Base-by-base conservation (phyloP, 2,329 filamentous ascomycete species). In the Monilinia vaccinii-corymbosi region DNA sequence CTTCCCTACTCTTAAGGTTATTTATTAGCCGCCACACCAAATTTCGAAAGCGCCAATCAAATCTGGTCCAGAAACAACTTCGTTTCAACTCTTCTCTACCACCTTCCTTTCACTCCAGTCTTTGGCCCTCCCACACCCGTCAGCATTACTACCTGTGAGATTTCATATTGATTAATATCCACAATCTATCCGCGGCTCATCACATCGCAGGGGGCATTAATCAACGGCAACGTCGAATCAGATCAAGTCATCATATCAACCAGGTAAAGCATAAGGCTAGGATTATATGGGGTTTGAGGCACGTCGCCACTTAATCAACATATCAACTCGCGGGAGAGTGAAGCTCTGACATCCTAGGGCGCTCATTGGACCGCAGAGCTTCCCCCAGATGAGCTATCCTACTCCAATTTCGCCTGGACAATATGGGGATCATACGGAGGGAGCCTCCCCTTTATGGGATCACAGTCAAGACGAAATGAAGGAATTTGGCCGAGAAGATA, bases 11-110 rank as follows among this genome's bases (percentile, higher is more conserved):
- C 21, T 49, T n/a, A n/a, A 31, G 50, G 42, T 42, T 42, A 53
- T 42, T 42, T n/a, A 53, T 44, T n/a, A 55, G 25, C 38, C 51
- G 51, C 51, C 56, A 52, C 47, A 51, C 52, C 34, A 45, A 52
- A 44, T 58, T 9, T 52, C 56, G 47, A 47, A 34, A n/a, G 28
- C 10, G 21, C 56, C 56, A 21, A 42, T 52, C 21, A 58, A 36
- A 18, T 18, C n/a, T 28, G 5, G 32, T 32, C 21, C 28, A 40
- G 18, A 32, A 51, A 42, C 34, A 28, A 49, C 25, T 34, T 23
- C 31, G 46, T 58, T 58, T 58, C 56, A 58, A 42, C 46, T 28
- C 31, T n/a, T 42, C 38, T 40, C 45, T 49, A 31, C 25, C 32
- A 3, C 25, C 6, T 28, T 28, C 25, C 25, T 28, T 28, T 14